phyloP scores from a whole-genome alignment of 306 rosid species.

The Macrotyloma uniflorum region DNA sequence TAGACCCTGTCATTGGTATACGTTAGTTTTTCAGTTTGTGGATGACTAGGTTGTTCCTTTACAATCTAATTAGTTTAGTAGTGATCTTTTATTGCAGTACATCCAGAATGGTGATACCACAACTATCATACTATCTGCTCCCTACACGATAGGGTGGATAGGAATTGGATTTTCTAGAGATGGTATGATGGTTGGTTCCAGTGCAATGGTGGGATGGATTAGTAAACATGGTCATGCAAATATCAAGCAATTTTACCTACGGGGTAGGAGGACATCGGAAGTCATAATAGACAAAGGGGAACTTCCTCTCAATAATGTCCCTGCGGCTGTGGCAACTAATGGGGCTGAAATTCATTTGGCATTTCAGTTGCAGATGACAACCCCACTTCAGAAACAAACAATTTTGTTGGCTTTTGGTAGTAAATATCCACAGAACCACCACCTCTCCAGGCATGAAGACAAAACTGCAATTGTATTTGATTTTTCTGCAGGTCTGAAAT shows the following conservation, averaged over 20 bases:
- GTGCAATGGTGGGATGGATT: slow-evolving; percentile 27
- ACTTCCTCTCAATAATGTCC: background rate
- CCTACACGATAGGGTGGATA: slow-evolving; percentile 27
- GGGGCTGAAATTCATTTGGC: slow-evolving; percentile 22
- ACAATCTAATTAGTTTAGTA: background rate
- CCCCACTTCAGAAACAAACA: slow-evolving; percentile 13
- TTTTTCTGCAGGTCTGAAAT: background rate
- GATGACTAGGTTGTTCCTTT: background rate
- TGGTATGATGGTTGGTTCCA: slow-evolving; percentile 27
- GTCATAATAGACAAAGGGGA: slow-evolving; percentile 25
- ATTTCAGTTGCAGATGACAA: slow-evolving; percentile 20
- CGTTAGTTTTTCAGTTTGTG: background rate
- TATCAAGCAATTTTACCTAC: slow-evolving; percentile 15
- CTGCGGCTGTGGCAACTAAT: slow-evolving; percentile 16
- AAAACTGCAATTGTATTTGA: background rate
- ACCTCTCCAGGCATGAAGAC: slow-evolving; percentile 10
- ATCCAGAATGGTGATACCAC: slow-evolving; percentile 9
- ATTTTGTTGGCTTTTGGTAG: slow-evolving; percentile 22
- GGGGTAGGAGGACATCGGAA: slow-evolving; percentile 1
- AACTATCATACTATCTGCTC: slow-evolving; percentile 21
- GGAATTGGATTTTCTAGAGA: slow-evolving; percentile 26
- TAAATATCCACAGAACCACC: slow-evolving; percentile 24
- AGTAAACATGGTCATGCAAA: slow-evolving; percentile 23
- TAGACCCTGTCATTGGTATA: background rate
- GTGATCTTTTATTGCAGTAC: slow-evolving; percentile 4